Evolutionary conservation across 1,284 basidiomycete species (phyloP).

Genomic region (Melampsora abietis-canadensis): DNA sequence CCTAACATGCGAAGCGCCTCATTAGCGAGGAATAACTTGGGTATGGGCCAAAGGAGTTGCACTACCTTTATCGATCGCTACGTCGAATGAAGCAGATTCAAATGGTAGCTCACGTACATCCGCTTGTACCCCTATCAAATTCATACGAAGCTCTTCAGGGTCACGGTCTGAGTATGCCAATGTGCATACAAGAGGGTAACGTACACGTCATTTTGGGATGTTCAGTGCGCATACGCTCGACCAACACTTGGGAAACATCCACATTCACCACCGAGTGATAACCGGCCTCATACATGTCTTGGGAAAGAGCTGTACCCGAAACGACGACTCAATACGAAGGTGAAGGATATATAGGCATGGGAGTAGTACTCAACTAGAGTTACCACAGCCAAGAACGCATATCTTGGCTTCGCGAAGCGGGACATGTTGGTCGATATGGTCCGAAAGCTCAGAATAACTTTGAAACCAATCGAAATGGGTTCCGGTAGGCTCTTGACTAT

Average conservation of each 20-base stretch:
- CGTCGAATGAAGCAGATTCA: constrained; percentile 67
- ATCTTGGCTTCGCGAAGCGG: constrained; percentile 67
- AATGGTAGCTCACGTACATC: constrained; percentile 74
- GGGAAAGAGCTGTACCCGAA: constrained; percentile 20
- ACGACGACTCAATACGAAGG: constrained; percentile 6
- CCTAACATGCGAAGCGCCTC: constrained; percentile 54
- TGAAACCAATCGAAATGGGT: constrained; percentile 41
- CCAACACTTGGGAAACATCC: constrained; percentile 76
- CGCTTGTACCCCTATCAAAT: constrained; percentile 73
- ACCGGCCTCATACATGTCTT: constrained; percentile 77
- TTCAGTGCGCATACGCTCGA: constrained; percentile 71
- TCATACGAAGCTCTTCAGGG: background rate
- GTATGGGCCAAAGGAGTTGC: background rate
- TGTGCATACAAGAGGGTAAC: constrained; percentile 46
- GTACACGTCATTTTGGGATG: constrained; percentile 77
- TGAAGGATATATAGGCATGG: background rate
- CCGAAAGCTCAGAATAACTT: constrained; percentile 24
- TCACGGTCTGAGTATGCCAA: background rate
- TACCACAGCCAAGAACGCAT: constrained; percentile 86
- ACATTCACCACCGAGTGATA: constrained; percentile 78
- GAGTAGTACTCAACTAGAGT: constrained; percentile 60
- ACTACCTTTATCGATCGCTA: constrained; percentile 82
- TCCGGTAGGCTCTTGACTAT: constrained; percentile 3
- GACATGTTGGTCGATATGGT: constrained; percentile 50
- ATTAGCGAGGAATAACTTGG: background rate